A percentile compares a stretch with the other conserved stretches of the same genome.
Evolutionary conservation across 257 asterid genomes (phyloP).

Genomic region (Solanum tacnaense): DNA sequence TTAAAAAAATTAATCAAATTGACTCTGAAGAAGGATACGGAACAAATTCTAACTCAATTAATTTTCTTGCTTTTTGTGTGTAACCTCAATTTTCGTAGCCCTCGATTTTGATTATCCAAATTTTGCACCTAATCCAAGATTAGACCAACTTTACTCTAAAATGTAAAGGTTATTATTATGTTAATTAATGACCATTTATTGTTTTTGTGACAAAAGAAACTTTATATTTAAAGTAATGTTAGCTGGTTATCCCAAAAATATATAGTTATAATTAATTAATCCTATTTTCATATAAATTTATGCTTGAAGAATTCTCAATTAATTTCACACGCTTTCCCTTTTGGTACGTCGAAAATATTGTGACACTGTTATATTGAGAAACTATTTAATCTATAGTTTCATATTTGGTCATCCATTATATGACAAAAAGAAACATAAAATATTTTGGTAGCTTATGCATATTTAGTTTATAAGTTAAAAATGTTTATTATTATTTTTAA

Average conservation of each 20-base stretch:
- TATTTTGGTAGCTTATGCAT: background rate
- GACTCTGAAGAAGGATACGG: background rate
- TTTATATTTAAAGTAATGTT: background rate
- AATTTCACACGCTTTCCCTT: background rate
- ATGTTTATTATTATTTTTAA: no score
- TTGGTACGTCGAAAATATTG: background rate
- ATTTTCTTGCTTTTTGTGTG: background rate
- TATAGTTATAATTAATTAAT: background rate
- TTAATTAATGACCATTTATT: constrained; percentile 7
- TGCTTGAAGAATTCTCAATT: background rate
- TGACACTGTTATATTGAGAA: background rate
- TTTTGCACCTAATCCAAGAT: constrained; percentile 13
- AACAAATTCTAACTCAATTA: background rate
- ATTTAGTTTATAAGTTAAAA: background rate
- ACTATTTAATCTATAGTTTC: background rate
- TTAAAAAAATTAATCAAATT: background rate
- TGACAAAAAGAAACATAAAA: background rate
- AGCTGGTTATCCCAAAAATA: background rate
- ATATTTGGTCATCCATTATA: background rate
- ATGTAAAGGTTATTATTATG: background rate
- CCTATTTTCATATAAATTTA: background rate
- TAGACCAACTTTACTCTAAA: constrained; percentile 13
- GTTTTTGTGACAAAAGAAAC: background rate
- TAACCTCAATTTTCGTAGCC: constrained; percentile 7
- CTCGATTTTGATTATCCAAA: constrained; percentile 21